Evolutionary conservation across 371 early-diverging fungal genomes (phyloP), one percentile per base, ranked within the genome.

Genomic region (Ordospora pajunii): DNA sequence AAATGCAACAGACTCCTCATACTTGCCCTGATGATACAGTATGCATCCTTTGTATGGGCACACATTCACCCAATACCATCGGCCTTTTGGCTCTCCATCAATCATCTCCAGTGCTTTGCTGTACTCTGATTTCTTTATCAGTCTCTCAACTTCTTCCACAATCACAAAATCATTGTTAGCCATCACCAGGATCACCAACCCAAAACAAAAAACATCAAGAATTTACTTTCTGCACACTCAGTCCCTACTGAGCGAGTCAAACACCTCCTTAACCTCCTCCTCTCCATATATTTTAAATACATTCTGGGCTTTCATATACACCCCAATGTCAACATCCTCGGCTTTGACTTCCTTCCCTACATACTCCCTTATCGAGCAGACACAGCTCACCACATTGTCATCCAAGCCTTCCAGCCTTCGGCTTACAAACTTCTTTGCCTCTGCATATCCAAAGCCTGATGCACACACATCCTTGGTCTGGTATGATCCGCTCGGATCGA

Each of bases 401-500:
- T 82, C 82, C 21, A 79, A 25, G 27, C 37, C 49, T 45, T 67
- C 79, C 25, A 44, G 19, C 23, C 85, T 74, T 48, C 72, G 77
- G 40, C 62, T 50, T 11, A 85, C 19, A 32, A 71, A 83, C 58
- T 77, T 79, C 11, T 48, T 25, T 23, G 67, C 77, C 11, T 79
- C 75, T 10, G 50, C 46, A 73, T 81, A 85, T 9, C 69, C 73
- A 45, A 50, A 67, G 7, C 85, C 85, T 37, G 78, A 67, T 3
- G 69, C 70, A 62, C 54, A 52, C 12, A 76, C 67, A 23, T 76
- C 63, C 23, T 45, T 19, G 21, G 27, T 50, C 17, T 72, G 52
- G 44, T 80, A 82, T 43, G 78, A 80, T 11, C 85, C 84, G 49
- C 76, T 75, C 5, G 84, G 84, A 67, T 85, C 85, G 44, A 85